Base-by-base conservation (phyloP, 2,329 filamentous ascomycete genomes). In the Trichoderma pleuroti region DNA sequence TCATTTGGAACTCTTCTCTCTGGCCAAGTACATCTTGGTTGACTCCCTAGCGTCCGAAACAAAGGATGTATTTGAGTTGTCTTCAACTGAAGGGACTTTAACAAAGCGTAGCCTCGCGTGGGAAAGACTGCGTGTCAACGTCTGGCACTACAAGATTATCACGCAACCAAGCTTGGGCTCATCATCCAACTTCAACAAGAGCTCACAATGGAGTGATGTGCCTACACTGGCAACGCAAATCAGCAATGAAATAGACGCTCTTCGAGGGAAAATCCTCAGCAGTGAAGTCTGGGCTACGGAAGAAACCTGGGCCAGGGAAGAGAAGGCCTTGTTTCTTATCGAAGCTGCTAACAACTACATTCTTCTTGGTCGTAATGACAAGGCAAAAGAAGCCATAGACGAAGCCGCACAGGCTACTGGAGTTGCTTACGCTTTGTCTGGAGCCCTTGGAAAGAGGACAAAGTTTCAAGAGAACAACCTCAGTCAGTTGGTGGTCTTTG, bases 401-500 rank as follows among this genome's bases (percentile, higher is more conserved):
- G 82, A 87, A 70, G 94, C 94, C 0, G 87, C 90, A 0, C 81
- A 83, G 57, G 81, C 88, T 42, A 91, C 90, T n/a, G 87, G 88
- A 0, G 93, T 99, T 71, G 85, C 88, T 21, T 98, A 97, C 80
- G 91, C 90, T 0, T 80, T 99, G 69, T 97, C 93, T 0, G 96
- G 96, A 46, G 89, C 93, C 26, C 81, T 99, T 74, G 96, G 96
- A 18, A 98, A 94, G 81, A 85, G 92, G 72, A 97, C 93, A 1
- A 91, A 88, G 74, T 97, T 90, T 70, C 93, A 97, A 79, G 86
- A 93, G 76, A 92, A 89, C 72, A 91, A 90, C 76, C 90, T 90
- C 72, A 97, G 93, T 76, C 96, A 99, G 80, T 85, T 99, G 32
- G 92, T 99, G 1, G 93, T 99, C 3, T 83, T 98, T 34, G 96